Percentiles rank a stretch among this genome's conserved stretches.
Conservation (phyloP, 768 basidiomycete species). For the Boletus eberwhitei region DNA sequence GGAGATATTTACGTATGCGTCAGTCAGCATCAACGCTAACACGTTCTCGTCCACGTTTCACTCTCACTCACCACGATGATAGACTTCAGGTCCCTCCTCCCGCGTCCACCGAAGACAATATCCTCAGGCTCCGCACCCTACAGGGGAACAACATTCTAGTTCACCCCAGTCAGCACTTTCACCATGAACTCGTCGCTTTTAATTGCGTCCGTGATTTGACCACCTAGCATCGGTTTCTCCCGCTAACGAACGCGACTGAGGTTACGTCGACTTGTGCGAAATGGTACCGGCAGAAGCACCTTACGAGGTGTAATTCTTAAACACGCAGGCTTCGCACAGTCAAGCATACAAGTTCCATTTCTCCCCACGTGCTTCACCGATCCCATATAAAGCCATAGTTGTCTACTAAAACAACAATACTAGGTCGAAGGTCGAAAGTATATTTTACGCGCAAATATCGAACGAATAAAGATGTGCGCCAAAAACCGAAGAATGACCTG, state of each 20-base stretch:
- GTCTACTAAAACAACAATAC: constrained; percentile 18
- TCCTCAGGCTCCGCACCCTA: not conserved
- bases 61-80: constrained; percentile 2
- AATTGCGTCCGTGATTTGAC: not conserved
- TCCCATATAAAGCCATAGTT: not conserved
- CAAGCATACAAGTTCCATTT: constrained; percentile 4
- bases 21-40: not conserved
- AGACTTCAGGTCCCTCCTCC: not conserved
- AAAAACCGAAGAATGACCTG: not conserved
- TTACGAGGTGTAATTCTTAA: not conserved
- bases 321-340: not conserved
- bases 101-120: not conserved
- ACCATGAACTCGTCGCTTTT: not conserved
- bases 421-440: constrained; percentile 22
- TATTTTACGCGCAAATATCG: constrained; percentile 5
- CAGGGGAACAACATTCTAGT: no score
- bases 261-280: not conserved
- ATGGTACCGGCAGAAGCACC: not conserved
- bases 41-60: not conserved
- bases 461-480: constrained; percentile 19
- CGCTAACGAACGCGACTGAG: not conserved
- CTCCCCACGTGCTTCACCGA: not conserved
- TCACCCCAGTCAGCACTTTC: not conserved
- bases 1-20: not conserved
- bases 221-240: not conserved